Conservation (phyloP, 768 basidiomycete genomes). For the Hypholoma sublateritium region DNA sequence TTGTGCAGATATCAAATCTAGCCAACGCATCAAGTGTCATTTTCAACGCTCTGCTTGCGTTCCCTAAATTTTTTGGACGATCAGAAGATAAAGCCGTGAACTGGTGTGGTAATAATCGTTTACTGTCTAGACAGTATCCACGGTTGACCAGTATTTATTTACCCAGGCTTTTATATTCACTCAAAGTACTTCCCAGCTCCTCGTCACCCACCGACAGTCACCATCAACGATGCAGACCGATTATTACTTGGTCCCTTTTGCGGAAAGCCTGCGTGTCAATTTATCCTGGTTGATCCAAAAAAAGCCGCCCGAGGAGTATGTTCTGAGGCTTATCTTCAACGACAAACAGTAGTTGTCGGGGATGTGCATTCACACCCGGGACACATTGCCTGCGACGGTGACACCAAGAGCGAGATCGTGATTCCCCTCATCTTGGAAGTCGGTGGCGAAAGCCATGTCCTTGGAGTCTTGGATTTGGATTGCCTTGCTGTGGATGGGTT, state of each 20-base stretch:
- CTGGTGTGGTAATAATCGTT: conserved; percentile 78
- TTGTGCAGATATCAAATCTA: conserved; percentile 74
- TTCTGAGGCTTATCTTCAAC: conserved; percentile 68
- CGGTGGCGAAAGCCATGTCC: conserved; percentile 29
- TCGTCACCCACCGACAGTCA: conserved; percentile 20
- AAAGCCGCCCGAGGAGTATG: conserved; percentile 75
- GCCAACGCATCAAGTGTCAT: conserved; percentile 83
- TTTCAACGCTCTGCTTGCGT: conserved; percentile 75
- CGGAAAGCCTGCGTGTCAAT: conserved; percentile 90
- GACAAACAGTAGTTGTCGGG: conserved; percentile 61
- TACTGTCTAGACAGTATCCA: background rate
- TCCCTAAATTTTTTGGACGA: conserved; percentile 60
- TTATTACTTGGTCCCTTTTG: conserved; percentile 84
- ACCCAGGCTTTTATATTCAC: conserved; percentile 82
- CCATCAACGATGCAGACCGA: conserved; percentile 23
- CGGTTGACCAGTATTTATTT: background rate
- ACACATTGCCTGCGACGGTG: conserved; percentile 92
- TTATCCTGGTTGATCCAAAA: conserved; percentile 56
- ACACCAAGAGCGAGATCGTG: conserved; percentile 90
- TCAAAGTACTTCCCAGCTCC: conserved; percentile 60
- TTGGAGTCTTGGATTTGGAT: conserved; percentile 84
- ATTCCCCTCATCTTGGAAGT: conserved; percentile 59
- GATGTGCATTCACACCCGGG: conserved; percentile 85
- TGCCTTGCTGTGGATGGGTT: conserved; percentile 74
- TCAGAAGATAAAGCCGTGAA: conserved; percentile 72